Conservation (phyloP, 1,139 yeast species). For the Yamadazyma atlantica region DNA sequence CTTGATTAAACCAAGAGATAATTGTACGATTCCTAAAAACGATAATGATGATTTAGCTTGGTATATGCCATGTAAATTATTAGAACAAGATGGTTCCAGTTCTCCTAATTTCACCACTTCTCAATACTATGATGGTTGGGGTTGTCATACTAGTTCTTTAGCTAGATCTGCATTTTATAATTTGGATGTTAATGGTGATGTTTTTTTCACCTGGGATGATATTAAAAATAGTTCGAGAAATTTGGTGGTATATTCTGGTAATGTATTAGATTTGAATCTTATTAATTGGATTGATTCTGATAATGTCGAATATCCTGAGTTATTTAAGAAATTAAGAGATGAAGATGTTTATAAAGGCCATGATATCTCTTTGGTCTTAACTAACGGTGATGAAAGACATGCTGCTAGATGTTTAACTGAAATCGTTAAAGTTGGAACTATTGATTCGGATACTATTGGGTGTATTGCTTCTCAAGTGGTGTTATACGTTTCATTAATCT, state of each 20-base stretch:
- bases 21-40: conserved; percentile 68
- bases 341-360: conserved; percentile 64
- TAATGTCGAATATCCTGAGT: conserved; percentile 69
- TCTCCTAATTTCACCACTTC: conserved; percentile 60
- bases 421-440: conserved; percentile 81
- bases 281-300: conserved; percentile 70
- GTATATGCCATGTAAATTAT: conserved; percentile 91
- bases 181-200: conserved; percentile 66
- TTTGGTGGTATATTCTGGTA: conserved; percentile 84
- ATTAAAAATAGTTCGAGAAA: conserved; percentile 68
- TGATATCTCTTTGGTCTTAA: conserved; percentile 76
- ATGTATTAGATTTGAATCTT: conserved; percentile 77
- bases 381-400: conserved; percentile 66
- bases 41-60: conserved; percentile 73
- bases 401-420: conserved; percentile 86
- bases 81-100: conserved; percentile 69
- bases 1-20: conserved; percentile 69
- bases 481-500: conserved; percentile 73
- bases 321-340: conserved; percentile 62
- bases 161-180: conserved; percentile 72
- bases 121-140: conserved; percentile 77
- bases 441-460: conserved; percentile 91
- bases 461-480: conserved; percentile 91
- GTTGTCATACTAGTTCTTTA: conserved; percentile 75
- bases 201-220: conserved; percentile 90